These are phyloP conservation scores for Flaveria bidentis DNA, from an alignment of 129 eudicot genomes.

Conservation along the genomic window DNA sequence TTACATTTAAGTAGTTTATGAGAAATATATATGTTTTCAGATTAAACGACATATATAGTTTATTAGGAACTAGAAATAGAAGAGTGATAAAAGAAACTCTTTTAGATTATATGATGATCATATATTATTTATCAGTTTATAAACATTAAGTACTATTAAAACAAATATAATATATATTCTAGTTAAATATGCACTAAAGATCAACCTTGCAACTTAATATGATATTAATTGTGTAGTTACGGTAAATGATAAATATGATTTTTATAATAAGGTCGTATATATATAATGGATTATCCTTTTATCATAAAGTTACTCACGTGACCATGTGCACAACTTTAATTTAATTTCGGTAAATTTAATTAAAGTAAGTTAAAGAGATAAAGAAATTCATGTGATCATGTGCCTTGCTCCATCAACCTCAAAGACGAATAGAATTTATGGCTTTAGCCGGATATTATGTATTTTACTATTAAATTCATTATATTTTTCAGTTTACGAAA, in stretches of 20 bases:
- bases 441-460: constrained; percentile 7
- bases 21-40: neutral
- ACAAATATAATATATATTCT: constrained; percentile 11
- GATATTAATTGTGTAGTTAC: neutral
- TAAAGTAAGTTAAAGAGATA: constrained; percentile 13
- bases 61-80: too few relatives aligned
- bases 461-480: neutral
- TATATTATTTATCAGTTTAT: neutral
- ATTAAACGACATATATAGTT: neutral
- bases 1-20: neutral
- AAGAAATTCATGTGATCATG: constrained; percentile 39
- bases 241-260: neutral
- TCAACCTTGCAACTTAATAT: constrained; percentile 14
- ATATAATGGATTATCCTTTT: constrained; percentile 7
- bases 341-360: neutral
- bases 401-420: constrained; percentile 47
- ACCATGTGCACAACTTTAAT: constrained; percentile 38
- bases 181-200: constrained; percentile 1
- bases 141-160: neutral
- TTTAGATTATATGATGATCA: too few relatives aligned
- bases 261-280: neutral
- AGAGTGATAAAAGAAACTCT: too few relatives aligned
- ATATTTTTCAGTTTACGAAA: neutral
- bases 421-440: constrained; percentile 21
- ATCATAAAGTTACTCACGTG: constrained; percentile 40